Conservation (phyloP, 352 stramenopile species). For the Globisporangium alternatum region DNA sequence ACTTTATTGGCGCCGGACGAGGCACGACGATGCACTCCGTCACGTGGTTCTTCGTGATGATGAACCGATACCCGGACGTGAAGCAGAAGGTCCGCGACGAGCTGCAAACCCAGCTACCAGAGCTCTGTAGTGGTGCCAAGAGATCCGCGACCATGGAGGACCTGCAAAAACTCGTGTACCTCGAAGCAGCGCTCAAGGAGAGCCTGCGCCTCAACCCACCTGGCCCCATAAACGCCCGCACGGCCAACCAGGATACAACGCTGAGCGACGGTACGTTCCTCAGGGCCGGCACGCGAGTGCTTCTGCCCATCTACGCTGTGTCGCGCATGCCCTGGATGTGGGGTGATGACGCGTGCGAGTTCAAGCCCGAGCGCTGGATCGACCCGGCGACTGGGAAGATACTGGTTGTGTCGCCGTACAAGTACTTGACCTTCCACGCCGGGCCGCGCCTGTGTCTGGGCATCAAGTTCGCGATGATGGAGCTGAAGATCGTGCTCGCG, state of each 20-base stretch:
- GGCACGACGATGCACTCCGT: conserved; percentile 66
- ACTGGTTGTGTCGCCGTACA: conserved; percentile 43
- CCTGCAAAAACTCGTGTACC: conserved; percentile 50
- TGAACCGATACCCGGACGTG: conserved; percentile 54
- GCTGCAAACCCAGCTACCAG: conserved; percentile 32
- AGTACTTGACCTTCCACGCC: conserved; percentile 69
- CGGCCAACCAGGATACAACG: conserved; percentile 41
- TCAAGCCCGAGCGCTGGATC: conserved; percentile 69
- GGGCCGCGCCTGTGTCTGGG: conserved; percentile 65
- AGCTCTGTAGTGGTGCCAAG: conserved; percentile 25
- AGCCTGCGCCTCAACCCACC: conserved; percentile 64
- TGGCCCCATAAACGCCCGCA: conserved; percentile 48
- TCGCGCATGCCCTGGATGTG: conserved; percentile 53
- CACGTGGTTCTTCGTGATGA: conserved; percentile 72
- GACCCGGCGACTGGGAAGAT: conserved; percentile 36
- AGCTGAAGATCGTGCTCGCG: conserved; percentile 54
- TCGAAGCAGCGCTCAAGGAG: conserved; percentile 63
- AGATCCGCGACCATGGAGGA: conserved; percentile 35
- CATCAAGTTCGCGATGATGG: conserved; percentile 52
- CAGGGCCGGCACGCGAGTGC: conserved; percentile 39
- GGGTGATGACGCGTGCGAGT: conserved; percentile 59
- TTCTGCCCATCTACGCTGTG: conserved; percentile 54
- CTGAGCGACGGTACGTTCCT: conserved; percentile 67
- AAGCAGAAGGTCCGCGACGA: conserved; percentile 49
- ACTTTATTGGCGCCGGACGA: conserved; percentile 65